A percentile compares a stretch with the other conserved stretches of the same genome.
These are phyloP conservation scores for Ustulina deusta DNA, from an alignment of 2,329 filamentous ascomycete genomes.

Conservation along the genomic window DNA sequence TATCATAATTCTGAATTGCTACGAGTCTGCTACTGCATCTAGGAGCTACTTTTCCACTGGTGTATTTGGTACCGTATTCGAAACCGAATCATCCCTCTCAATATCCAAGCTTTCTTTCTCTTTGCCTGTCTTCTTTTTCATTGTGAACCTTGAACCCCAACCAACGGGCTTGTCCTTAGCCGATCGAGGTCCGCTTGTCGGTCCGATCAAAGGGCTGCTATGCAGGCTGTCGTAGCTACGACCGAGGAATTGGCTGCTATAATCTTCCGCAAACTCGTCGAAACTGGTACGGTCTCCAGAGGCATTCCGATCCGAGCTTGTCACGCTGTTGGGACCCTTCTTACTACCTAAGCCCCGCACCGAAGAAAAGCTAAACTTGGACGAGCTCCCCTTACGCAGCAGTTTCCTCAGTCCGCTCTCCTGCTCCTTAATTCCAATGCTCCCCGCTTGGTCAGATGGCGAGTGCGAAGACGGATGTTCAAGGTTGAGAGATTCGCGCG, in stretches of 20 bases:
- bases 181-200: slow-evolving; percentile 58
- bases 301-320: slow-evolving; percentile 68
- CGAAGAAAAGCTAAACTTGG: slow-evolving; percentile 73
- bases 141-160: slow-evolving; percentile 65
- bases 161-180: slow-evolving; percentile 60
- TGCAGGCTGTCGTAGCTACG: slow-evolving; percentile 68
- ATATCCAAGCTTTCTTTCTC: slow-evolving; percentile 68
- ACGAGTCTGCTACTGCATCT: slow-evolving; percentile 11
- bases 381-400: slow-evolving; percentile 73
- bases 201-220: slow-evolving; percentile 68
- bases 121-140: slow-evolving; percentile 68
- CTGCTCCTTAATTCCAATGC: slow-evolving; percentile 60
- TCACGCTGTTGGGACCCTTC: slow-evolving; percentile 68
- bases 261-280: slow-evolving; percentile 65
- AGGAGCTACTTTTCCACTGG: slow-evolving; percentile 41
- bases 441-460: slow-evolving; percentile 63
- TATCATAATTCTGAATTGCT: slow-evolving; percentile 11
- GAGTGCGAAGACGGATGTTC: slow-evolving; percentile 69
- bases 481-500: slow-evolving; percentile 68
- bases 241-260: slow-evolving; percentile 52
- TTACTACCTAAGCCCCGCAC: slow-evolving; percentile 62
- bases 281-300: slow-evolving; percentile 69
- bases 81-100: slow-evolving; percentile 55
- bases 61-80: slow-evolving; percentile 38
- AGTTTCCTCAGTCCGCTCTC: slow-evolving; percentile 71